Conservation (phyloP, 2,329 filamentous ascomycete genomes). For the Thielaviopsis cerberus region DNA sequence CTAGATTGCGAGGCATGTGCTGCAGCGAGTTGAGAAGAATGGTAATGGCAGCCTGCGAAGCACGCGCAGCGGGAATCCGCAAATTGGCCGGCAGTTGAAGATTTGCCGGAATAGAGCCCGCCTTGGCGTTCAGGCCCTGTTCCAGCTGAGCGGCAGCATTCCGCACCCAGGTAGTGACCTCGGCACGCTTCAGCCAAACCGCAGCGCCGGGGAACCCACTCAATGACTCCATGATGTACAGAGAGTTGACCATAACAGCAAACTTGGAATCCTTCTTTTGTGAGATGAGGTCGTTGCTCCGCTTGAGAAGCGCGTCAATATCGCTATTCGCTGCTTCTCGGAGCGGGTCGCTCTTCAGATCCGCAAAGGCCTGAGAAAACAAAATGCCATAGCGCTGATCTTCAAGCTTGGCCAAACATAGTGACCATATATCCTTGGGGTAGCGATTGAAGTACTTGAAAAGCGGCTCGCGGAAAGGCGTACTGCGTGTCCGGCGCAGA, state of each 20-base stretch:
- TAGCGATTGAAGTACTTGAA: conserved; percentile 91
- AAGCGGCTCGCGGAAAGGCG: conserved; percentile 76
- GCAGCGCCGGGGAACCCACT: conserved; percentile 45
- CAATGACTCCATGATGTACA: conserved; percentile 69
- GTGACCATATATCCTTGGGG: conserved; percentile 66
- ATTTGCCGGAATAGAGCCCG: conserved; percentile 36
- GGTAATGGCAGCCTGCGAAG: conserved; percentile 61
- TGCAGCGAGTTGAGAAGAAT: conserved; percentile 65
- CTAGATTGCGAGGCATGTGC: conserved; percentile 55
- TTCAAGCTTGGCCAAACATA: conserved; percentile 61
- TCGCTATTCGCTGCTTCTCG: conserved; percentile 58
- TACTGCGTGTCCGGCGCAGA: conserved; percentile 70
- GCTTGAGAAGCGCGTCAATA: conserved; percentile 50
- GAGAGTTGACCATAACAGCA: conserved; percentile 62
- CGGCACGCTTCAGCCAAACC: conserved; percentile 53
- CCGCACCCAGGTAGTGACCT: conserved; percentile 41
- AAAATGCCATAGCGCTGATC: conserved; percentile 80
- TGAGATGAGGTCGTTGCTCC: conserved; percentile 42
- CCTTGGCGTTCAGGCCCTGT: conserved; percentile 18
- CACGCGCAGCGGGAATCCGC: conserved; percentile 54
- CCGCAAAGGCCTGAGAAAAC: conserved; percentile 66
- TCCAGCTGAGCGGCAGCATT: conserved; percentile 62
- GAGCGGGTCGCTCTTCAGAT: conserved; percentile 55
- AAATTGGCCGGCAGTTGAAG: conserved; percentile 54
- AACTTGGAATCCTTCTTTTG: conserved; percentile 52